Evolutionary conservation across 495 filamentous ascomycete genomes (phyloP).

Genomic region (Penicillium canescens): DNA sequence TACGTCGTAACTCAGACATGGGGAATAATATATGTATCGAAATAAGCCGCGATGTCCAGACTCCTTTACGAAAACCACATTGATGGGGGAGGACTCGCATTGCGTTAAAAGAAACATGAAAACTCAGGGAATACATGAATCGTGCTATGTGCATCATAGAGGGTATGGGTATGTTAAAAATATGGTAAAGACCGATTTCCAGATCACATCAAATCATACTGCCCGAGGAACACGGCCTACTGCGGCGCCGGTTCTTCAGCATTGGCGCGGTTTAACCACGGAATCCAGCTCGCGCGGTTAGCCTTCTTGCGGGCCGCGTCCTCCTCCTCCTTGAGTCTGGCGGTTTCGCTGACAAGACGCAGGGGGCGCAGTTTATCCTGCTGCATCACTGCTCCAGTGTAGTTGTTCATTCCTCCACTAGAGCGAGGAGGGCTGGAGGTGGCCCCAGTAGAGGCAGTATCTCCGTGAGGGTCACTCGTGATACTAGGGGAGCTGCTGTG

Average conservation of each 20-base stretch:
- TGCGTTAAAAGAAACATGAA: conserved; percentile 13
- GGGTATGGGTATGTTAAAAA: conserved; percentile 29
- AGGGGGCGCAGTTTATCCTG: conserved; percentile 83
- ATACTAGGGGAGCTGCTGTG: conserved; percentile 60
- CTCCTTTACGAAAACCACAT: conserved; percentile 2
- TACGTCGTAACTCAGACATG: conserved; percentile 4
- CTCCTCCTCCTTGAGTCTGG: conserved; percentile 43
- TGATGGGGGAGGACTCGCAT: conserved; percentile 13
- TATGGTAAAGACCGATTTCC: conserved; percentile 18
- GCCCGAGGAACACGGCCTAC: conserved; percentile 6
- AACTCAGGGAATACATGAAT: conserved; percentile 21
- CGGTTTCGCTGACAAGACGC: conserved; percentile 66
- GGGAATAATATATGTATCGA: conserved; percentile 12
- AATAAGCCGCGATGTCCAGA: conserved; percentile 1
- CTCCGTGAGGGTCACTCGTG: conserved; percentile 58
- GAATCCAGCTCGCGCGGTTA: conserved; percentile 63
- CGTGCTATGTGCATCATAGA: conserved; percentile 30
- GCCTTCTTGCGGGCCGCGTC: conserved; percentile 57
- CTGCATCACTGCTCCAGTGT: conserved; percentile 60
- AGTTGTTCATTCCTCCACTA: conserved; percentile 54
- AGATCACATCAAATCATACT: conserved; percentile 32
- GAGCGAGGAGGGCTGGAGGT: conserved; percentile 58
- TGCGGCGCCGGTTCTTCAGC: conserved; percentile 20
- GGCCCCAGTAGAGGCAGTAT: conserved; percentile 47
- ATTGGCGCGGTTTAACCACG: conserved; percentile 51